These are phyloP conservation scores for Leccinum subgranulosum DNA, from an alignment of 768 basidiomycete genomes.

Conservation along the genomic window DNA sequence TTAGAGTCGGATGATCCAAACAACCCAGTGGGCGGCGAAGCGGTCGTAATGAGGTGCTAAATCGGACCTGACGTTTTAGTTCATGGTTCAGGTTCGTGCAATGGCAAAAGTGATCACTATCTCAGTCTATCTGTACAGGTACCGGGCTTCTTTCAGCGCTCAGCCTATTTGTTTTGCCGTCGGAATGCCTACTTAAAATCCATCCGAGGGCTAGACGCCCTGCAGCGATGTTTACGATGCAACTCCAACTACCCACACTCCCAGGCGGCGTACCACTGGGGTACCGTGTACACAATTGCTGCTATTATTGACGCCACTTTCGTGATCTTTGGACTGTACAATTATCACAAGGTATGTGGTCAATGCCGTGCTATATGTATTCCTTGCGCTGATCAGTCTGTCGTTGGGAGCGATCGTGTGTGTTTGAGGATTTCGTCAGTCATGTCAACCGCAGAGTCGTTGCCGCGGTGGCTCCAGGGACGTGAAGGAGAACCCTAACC, in stretches of 20 bases:
- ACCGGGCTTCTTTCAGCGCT: no score
- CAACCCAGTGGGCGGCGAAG: no score
- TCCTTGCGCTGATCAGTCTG: constrained; percentile 7
- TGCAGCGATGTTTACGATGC: neutral
- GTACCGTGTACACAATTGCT: constrained; percentile 5
- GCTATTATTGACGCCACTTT: constrained; percentile 2
- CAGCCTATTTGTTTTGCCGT: no score
- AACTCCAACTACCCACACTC: constrained; percentile 1
- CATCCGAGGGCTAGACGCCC: no score
- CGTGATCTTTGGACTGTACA: constrained; percentile 2
- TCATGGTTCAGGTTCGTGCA: neutral
- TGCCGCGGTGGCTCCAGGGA: neutral
- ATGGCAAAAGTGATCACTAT: no score
- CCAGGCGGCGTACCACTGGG: constrained; percentile 10
- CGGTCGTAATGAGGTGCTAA: no score
- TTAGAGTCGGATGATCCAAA: constrained; percentile 31
- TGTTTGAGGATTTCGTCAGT: constrained; percentile 67
- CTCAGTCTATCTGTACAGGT: no score
- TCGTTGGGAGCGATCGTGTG: constrained; percentile 51
- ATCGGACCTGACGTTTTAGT: no score
- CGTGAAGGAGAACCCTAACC: neutral
- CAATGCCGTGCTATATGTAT: neutral
- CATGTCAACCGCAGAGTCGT: constrained; percentile 57
- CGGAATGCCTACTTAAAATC: no score
- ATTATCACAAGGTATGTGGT: constrained; percentile 3